These are phyloP conservation scores for Daldinia concentrica DNA, from an alignment of 495 filamentous ascomycete species.

Conservation along the genomic window DNA sequence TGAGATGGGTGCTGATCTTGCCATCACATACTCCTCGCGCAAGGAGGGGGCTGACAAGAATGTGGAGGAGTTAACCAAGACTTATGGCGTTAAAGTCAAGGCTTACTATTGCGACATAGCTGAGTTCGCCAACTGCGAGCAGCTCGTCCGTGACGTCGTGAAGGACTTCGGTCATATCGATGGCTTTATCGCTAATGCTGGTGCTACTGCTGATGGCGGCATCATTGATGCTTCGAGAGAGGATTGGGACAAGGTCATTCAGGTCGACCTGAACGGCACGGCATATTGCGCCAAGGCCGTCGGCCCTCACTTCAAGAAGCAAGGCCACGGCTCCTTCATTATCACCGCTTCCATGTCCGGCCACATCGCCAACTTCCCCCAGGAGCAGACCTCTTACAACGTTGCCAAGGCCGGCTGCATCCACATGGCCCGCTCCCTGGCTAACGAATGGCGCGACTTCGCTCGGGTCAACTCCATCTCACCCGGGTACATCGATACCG, in stretches of 20 bases:
- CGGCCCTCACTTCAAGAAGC: slow-evolving; percentile 67
- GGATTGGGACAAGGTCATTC: slow-evolving; percentile 64
- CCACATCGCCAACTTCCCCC: slow-evolving; percentile 78
- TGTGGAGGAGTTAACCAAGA: slow-evolving; percentile 57
- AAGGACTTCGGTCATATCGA: slow-evolving; percentile 65
- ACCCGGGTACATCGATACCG: slow-evolving; percentile 84
- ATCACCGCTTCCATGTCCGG: slow-evolving; percentile 75
- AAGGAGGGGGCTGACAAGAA: slow-evolving; percentile 67
- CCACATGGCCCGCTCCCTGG: slow-evolving; percentile 75
- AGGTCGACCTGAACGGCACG: slow-evolving; percentile 71
- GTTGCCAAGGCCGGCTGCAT: slow-evolving; percentile 82
- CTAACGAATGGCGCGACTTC: slow-evolving; percentile 82
- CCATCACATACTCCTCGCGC: slow-evolving; percentile 58
- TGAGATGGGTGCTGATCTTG: slow-evolving; percentile 61
- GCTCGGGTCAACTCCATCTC: slow-evolving; percentile 81
- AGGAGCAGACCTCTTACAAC: slow-evolving; percentile 81
- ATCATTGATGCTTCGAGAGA: slow-evolving; percentile 53
- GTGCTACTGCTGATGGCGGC: slow-evolving; percentile 55
- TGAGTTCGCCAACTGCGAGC: slow-evolving; percentile 62
- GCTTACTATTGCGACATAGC: slow-evolving; percentile 74
- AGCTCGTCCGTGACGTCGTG: slow-evolving; percentile 62
- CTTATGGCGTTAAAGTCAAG: slow-evolving; percentile 66
- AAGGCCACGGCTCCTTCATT: slow-evolving; percentile 58
- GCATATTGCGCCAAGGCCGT: slow-evolving; percentile 70
- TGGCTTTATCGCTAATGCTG: slow-evolving; percentile 59